These are phyloP conservation scores for Crithidia fasciculata DNA, from an alignment of 208 protist species.

Conservation along the genomic window DNA sequence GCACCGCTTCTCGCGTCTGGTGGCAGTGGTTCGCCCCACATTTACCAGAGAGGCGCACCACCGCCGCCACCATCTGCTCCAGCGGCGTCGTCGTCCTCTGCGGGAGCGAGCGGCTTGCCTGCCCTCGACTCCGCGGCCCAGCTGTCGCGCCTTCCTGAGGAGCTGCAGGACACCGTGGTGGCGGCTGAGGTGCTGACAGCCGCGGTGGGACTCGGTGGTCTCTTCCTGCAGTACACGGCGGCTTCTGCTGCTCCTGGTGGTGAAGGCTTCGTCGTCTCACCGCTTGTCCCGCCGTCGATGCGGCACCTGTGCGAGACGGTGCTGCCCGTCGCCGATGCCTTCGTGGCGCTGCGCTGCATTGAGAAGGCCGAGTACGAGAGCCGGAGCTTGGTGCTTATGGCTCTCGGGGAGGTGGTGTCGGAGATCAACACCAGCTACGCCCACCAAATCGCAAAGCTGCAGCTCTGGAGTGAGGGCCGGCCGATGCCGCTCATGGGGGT, in stretches of 20 bases:
- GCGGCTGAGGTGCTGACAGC: conserved; percentile 70
- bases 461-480: conserved; percentile 57
- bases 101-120: background rate
- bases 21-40: background rate
- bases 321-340: conserved; percentile 82
- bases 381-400: conserved; percentile 83
- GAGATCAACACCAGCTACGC: conserved; percentile 87
- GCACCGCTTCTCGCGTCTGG: conserved; percentile 18
- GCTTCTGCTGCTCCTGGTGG: background rate
- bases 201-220: conserved; percentile 64
- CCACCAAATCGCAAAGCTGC: conserved; percentile 72
- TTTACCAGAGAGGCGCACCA: background rate
- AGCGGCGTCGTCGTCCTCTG: background rate
- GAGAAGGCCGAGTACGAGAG: conserved; percentile 73
- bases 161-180: conserved; percentile 80
- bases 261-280: conserved; percentile 61
- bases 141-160: conserved; percentile 69
- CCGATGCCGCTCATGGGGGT: conserved; percentile 86
- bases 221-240: conserved; percentile 39
- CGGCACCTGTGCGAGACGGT: conserved; percentile 71
- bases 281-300: conserved; percentile 68
- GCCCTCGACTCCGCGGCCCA: conserved; percentile 40
- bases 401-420: conserved; percentile 80
- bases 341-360: conserved; percentile 66
- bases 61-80: background rate